A percentile compares a stretch with the other conserved stretches of the same genome.
Evolutionary conservation across 495 filamentous ascomycete species (phyloP).

Genomic region (Cercophora scortea): DNA sequence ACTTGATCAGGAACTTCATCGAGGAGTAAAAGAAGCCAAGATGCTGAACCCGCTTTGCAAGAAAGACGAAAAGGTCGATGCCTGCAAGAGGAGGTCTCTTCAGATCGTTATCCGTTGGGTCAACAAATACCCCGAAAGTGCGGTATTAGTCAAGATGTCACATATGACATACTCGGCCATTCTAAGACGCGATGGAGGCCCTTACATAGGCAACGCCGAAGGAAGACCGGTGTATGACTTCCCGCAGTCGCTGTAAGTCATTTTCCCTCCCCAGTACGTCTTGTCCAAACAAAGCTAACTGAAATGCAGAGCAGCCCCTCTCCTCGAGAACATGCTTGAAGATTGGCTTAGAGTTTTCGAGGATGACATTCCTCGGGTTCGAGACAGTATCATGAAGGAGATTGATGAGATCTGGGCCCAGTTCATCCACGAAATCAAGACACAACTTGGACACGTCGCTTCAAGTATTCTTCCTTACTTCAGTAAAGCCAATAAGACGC

Average conservation of each 20-base stretch:
- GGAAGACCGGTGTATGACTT: constrained; percentile 8
- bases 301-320: background rate
- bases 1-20: background rate
- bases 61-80: background rate
- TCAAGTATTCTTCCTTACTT: constrained; percentile 4
- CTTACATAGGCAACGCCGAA: constrained; percentile 5
- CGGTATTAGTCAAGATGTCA: background rate
- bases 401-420: constrained; percentile 3
- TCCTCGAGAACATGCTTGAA: background rate
- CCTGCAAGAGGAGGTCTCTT: background rate
- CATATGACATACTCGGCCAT: constrained; percentile 11
- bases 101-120: constrained; percentile 6
- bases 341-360: constrained; percentile 6
- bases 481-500: background rate
- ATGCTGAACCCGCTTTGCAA: background rate
- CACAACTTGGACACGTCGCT: background rate
- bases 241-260: constrained; percentile 6
- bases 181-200: constrained; percentile 5
- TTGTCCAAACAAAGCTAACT: background rate
- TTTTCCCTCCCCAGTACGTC: background rate
- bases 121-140: constrained; percentile 6
- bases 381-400: background rate
- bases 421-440: constrained; percentile 4
- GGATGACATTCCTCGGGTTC: background rate
- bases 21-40: background rate